A percentile compares a stretch with the other conserved stretches of the same genome.
These are phyloP conservation scores for Stromatinia cepivora DNA, from an alignment of 2,329 filamentous ascomycete species.

Conservation along the genomic window DNA sequence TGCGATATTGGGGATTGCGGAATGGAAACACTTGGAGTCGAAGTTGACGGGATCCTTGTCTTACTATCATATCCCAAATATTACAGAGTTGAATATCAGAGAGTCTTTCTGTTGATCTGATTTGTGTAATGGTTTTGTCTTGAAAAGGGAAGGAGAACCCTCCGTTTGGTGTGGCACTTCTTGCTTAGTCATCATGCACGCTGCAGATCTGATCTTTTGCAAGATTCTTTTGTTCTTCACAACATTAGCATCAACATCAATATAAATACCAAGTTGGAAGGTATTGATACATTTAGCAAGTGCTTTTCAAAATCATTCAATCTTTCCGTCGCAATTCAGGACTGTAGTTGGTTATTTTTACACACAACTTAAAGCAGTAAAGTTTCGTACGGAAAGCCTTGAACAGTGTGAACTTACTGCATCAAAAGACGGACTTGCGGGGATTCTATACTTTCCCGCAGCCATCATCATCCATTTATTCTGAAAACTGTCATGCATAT, in stretches of 20 bases:
- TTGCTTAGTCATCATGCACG: constrained; percentile 6
- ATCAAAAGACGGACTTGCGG: background rate
- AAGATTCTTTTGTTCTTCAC: background rate
- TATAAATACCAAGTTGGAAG: background rate
- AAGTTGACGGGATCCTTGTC: background rate
- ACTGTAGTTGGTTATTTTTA: background rate
- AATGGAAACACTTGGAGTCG: background rate
- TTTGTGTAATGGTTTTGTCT: background rate
- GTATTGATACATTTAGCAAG: background rate
- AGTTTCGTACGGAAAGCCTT: background rate
- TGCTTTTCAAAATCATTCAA: background rate
- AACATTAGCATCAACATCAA: background rate
- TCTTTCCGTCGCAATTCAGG: too few species aligned
- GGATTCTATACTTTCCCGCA: background rate
- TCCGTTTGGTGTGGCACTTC: background rate
- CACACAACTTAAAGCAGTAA: background rate
- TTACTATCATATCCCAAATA: background rate
- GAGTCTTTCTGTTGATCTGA: background rate
- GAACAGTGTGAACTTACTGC: background rate
- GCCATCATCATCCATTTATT: too few species aligned
- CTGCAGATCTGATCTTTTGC: background rate
- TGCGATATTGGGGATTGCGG: background rate
- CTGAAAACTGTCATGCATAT: background rate
- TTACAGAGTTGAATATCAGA: background rate
- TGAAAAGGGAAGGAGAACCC: background rate